Conservation (phyloP, 106 monocot genomes). For the Triglochin maritima region DNA sequence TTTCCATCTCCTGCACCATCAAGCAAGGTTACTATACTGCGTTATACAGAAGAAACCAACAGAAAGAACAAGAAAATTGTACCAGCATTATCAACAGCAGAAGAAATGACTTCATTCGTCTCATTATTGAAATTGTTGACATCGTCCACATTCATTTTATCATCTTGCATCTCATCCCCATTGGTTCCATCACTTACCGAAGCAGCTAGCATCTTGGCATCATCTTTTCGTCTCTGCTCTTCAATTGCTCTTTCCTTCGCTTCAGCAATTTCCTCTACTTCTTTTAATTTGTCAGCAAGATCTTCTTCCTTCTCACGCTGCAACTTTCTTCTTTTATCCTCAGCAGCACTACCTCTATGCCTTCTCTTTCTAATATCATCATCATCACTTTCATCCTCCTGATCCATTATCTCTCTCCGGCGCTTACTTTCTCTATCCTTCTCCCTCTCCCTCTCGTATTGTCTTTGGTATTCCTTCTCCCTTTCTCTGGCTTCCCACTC, state of each 20-base stretch:
- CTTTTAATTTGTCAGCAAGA: constrained; percentile 51
- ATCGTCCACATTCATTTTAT: constrained; percentile 15
- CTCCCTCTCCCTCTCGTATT: constrained; percentile 64
- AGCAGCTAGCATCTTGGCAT: constrained; percentile 7
- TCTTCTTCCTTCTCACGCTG: constrained; percentile 85
- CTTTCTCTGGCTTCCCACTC: constrained; percentile 93
- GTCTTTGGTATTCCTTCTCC: constrained; percentile 68
- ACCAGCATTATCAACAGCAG: constrained; percentile 19
- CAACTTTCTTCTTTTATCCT: constrained; percentile 80
- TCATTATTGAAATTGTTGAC: constrained; percentile 7
- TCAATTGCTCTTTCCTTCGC: constrained; percentile 62
- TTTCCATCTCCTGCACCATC: constrained; percentile 32
- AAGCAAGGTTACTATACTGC: not conserved
- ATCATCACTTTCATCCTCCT: constrained; percentile 83
- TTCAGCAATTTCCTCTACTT: constrained; percentile 77
- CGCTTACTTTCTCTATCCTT: constrained; percentile 72
- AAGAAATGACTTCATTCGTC: constrained; percentile 9
- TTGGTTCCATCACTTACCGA: constrained; percentile 16
- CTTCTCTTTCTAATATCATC: constrained; percentile 70
- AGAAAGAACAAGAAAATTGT: not conserved
- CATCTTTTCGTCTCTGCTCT: constrained; percentile 34
- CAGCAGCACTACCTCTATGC: constrained; percentile 38
- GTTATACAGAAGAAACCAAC: not conserved
- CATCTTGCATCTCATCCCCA: constrained; percentile 22
- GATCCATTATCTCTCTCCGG: constrained; percentile 50